These are phyloP conservation scores for Teratosphaeria zuluensis DNA, from an alignment of 2,329 filamentous ascomycete species.

Conservation along the genomic window DNA sequence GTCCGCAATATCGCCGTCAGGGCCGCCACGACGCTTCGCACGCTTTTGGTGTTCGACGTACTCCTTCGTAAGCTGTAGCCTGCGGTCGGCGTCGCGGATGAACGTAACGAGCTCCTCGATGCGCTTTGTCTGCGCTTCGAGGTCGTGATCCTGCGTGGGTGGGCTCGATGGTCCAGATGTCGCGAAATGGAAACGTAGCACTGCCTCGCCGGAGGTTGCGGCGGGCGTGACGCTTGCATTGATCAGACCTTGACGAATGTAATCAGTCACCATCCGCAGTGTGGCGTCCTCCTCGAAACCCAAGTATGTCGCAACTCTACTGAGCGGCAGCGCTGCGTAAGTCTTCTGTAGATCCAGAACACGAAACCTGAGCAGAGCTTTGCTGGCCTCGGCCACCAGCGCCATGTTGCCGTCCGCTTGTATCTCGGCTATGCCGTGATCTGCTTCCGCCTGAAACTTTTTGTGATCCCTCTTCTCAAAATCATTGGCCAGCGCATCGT, in stretches of 20 bases:
- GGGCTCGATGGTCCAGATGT: constrained; percentile 9
- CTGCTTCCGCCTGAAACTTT: constrained; percentile 55
- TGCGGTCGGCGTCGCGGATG: constrained; percentile 45
- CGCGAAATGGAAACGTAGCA: constrained; percentile 45
- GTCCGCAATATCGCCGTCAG: constrained; percentile 25
- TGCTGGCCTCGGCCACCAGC: constrained; percentile 59
- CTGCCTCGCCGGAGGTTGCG: constrained; percentile 29
- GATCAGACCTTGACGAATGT: constrained; percentile 43
- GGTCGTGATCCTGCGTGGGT: constrained; percentile 14
- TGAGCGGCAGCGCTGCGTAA: constrained; percentile 55
- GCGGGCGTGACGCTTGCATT: constrained; percentile 41
- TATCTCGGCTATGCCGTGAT: constrained; percentile 42
- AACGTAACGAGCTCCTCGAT: constrained; percentile 43
- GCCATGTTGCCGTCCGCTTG: constrained; percentile 60
- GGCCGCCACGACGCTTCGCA: constrained; percentile 31
- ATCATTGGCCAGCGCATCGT: constrained; percentile 57
- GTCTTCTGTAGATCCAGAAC: constrained; percentile 63
- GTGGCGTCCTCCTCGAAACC: constrained; percentile 42
- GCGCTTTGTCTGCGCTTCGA: constrained; percentile 41
- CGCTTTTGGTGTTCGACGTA: constrained; percentile 46
- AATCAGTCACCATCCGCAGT: constrained; percentile 42
- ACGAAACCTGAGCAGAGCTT: constrained; percentile 65
- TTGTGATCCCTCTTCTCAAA: constrained; percentile 54
- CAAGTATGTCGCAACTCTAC: constrained; percentile 43
- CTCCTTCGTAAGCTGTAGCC: constrained; percentile 49